Conservation (phyloP, 805 yeast genomes). For the Kodamaea restingae region DNA sequence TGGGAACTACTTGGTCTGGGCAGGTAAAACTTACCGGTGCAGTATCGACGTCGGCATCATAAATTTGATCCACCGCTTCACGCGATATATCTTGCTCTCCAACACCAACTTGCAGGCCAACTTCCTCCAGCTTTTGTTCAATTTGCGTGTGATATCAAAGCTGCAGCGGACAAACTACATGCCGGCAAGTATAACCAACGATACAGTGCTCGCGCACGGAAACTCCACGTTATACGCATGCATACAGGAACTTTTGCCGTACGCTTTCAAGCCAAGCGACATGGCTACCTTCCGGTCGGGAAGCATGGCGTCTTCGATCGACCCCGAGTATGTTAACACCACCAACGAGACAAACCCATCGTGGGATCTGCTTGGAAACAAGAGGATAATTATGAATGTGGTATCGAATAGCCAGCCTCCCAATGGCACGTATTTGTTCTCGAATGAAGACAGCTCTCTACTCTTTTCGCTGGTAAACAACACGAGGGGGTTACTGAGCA, state of each 20-base stretch:
- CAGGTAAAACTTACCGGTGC: slow-evolving; percentile 23
- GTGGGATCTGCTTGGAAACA: slow-evolving; percentile 14
- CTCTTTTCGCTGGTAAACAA: background rate
- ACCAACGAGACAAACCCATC: slow-evolving; percentile 3
- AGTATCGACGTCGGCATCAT: slow-evolving; percentile 25
- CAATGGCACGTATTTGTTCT: background rate
- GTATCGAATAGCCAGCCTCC: slow-evolving; percentile 17
- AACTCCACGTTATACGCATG: slow-evolving; percentile 28
- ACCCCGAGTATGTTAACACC: slow-evolving; percentile 19
- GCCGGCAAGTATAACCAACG: background rate
- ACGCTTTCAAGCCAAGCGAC: slow-evolving; percentile 27
- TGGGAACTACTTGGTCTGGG: slow-evolving; percentile 19
- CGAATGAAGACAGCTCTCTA: background rate
- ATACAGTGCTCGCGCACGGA: slow-evolving; percentile 15
- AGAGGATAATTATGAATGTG: slow-evolving; percentile 27
- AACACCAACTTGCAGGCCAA: slow-evolving; percentile 34
- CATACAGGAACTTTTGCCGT: slow-evolving; percentile 15
- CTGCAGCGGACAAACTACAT: background rate
- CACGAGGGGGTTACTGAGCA: background rate
- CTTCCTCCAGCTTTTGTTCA: slow-evolving; percentile 28
- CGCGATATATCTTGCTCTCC: slow-evolving; percentile 19
- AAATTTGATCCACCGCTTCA: slow-evolving; percentile 19
- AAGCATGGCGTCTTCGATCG: background rate
- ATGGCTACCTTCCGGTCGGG: slow-evolving; percentile 12
- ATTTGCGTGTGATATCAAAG: slow-evolving; percentile 18